Conservation (phyloP, 108 stramenopile genomes). For the Nannochloropsis gaditana region DNA sequence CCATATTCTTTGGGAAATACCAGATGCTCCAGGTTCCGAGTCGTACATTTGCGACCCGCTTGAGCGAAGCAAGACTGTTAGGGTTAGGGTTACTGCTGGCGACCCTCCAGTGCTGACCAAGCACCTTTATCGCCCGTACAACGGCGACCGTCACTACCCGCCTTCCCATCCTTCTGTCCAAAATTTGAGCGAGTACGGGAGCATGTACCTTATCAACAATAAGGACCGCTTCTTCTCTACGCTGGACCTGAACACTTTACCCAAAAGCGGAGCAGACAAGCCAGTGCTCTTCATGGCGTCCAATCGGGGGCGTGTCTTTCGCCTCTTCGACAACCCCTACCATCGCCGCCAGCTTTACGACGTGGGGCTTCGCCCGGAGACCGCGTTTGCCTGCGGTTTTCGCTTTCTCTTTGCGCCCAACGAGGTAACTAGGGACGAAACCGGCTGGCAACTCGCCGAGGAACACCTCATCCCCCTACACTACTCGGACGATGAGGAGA, state of each 20-base stretch:
- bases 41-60: too few species aligned
- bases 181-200: background rate
- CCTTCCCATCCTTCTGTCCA: background rate
- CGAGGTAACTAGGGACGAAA: background rate
- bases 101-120: conserved; percentile 20
- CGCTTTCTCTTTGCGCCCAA: conserved; percentile 20
- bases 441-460: conserved; percentile 9
- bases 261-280: conserved; percentile 1
- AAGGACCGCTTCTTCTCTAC: background rate
- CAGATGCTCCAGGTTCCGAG: too few species aligned
- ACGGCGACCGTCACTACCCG: conserved; percentile 1
- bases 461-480: background rate
- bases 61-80: too few species aligned
- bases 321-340: conserved; percentile 22
- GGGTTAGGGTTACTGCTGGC: background rate
- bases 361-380: conserved; percentile 25
- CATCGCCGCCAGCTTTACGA: background rate
- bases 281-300: conserved; percentile 18
- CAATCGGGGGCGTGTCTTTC: conserved; percentile 23
- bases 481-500: background rate
- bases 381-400: conserved; percentile 26
- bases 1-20: too few species aligned
- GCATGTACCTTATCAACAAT: conserved; percentile 11
- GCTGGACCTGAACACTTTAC: background rate
- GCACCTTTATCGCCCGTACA: background rate